Percentiles rank a stretch among this genome's conserved stretches.
These are phyloP conservation scores for Volvox reticuliferus DNA, from an alignment of 139 green algal genomes.

Conservation along the genomic window DNA sequence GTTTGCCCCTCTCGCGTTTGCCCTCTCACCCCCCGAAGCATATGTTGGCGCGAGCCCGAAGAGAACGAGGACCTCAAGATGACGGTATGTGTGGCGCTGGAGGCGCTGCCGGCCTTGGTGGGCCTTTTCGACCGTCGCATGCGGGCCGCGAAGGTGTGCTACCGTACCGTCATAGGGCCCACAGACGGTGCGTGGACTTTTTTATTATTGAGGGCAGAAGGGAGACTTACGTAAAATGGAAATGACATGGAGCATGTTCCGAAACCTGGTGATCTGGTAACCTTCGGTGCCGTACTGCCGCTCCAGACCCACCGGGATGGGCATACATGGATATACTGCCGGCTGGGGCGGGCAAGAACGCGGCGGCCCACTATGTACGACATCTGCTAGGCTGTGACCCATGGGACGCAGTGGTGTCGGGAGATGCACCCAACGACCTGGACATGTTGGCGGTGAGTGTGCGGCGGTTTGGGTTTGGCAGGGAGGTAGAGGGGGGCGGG, in stretches of 20 bases:
- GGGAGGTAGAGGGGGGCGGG: too few relatives aligned
- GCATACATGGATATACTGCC: constrained; percentile 45
- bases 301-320: constrained; percentile 39
- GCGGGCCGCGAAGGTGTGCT: not conserved
- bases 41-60: not conserved
- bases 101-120: not conserved
- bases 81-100: not conserved
- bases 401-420: constrained; percentile 14
- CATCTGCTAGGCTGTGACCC: not conserved
- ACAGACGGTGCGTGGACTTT: not conserved
- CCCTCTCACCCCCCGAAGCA: not conserved
- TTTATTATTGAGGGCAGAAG: too few relatives aligned
- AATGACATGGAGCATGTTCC: too few relatives aligned
- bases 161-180: constrained; percentile 33
- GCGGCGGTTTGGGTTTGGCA: too few relatives aligned
- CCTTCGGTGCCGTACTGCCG: not conserved
- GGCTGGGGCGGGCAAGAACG: constrained; percentile 21
- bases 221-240: too few relatives aligned
- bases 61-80: constrained; percentile 43
- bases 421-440: constrained; percentile 51
- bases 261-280: too few relatives aligned
- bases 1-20: not conserved
- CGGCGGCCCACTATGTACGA: not conserved
- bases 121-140: not conserved
- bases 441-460: constrained; percentile 38